Evolutionary conservation across 1,139 yeast species (phyloP), one percentile per base, ranked within the genome.

Genomic region (Pichia sp.): DNA sequence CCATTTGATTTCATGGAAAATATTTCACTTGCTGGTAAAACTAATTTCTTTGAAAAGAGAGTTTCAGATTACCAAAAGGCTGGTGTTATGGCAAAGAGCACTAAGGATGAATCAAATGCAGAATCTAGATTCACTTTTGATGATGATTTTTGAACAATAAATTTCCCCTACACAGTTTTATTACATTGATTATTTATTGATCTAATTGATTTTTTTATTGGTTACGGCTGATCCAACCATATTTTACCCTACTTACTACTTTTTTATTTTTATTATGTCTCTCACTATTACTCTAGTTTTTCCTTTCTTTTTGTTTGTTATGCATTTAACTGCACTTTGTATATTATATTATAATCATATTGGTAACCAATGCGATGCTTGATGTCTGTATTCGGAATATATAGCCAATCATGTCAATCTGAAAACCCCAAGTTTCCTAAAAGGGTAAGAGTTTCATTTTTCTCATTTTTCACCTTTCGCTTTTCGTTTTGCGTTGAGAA

Each of bases 1-100:
- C 99, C 99, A 70, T 93, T 93, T 71, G 98, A 91, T 72, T 93
- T 91, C 69, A 93, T 93, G 99, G 99, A 93, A 75, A 90, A 90
- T 76, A 90, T 90, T 66, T 90, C 98, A 28, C 81, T 93, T 64
- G 95, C 96, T 55, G 99, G 99, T 72, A 93, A 93, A 81, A 91
- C 99, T 63, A 93, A 93, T 77, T 93, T 95, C 81, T 93, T 93
- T 69, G 99, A 93, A 79, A 93, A 93, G 82, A 87, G 98, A 74
- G 99, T 93, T 57, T 87, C 96, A 56, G 99, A 95, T 73, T 95
- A 95, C 76, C 97, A 93, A 76, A 93, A 93, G 77, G 98, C 98
- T 53, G 98, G 98, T 75, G 99, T 93, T 65, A 93, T 93, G 95
- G 90, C 86, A 53, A 69, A 68, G 60, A 76, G 71, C 55, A 64